Percentiles rank a stretch among this genome's conserved stretches.
Conservation (phyloP, 1,284 basidiomycete species). For the Ganoderma lingzhi region DNA sequence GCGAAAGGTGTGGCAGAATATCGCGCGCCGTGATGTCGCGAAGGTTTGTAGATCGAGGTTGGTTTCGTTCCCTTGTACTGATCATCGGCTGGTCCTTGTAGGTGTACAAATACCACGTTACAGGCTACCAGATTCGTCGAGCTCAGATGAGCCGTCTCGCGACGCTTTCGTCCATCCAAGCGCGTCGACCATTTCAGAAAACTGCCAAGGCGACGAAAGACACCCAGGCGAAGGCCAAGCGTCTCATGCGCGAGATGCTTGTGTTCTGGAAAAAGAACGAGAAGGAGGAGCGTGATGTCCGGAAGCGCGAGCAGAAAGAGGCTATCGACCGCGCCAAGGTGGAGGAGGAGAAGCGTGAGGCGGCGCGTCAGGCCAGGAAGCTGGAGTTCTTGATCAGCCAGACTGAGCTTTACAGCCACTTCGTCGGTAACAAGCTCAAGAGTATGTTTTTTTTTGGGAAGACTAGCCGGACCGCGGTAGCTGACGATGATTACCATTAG, state of each 20-base stretch:
- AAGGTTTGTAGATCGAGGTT: constrained; percentile 58
- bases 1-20: constrained; percentile 87
- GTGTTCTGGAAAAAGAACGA: constrained; percentile 99
- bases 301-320: constrained; percentile 95
- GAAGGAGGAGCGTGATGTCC: constrained; percentile 92
- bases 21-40: constrained; percentile 82
- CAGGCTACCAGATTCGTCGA: constrained; percentile 69
- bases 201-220: constrained; percentile 90
- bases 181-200: constrained; percentile 83
- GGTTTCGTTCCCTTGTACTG: neutral
- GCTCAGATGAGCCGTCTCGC: constrained; percentile 82
- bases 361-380: constrained; percentile 94
- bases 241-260: constrained; percentile 94
- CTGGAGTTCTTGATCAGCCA: constrained; percentile 99
- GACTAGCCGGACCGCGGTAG: constrained; percentile 22
- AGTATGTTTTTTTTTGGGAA: constrained; percentile 60
- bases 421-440: constrained; percentile 98
- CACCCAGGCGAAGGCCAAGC: constrained; percentile 86
- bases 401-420: constrained; percentile 99
- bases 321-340: constrained; percentile 89
- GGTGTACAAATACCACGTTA: constrained; percentile 84
- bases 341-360: constrained; percentile 97
- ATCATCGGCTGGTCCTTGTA: constrained; percentile 41
- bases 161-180: constrained; percentile 79
- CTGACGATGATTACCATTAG: constrained; percentile 48